Conservation (phyloP, 1,284 basidiomycete species). For the Leucocoprinus gongylophorus region DNA sequence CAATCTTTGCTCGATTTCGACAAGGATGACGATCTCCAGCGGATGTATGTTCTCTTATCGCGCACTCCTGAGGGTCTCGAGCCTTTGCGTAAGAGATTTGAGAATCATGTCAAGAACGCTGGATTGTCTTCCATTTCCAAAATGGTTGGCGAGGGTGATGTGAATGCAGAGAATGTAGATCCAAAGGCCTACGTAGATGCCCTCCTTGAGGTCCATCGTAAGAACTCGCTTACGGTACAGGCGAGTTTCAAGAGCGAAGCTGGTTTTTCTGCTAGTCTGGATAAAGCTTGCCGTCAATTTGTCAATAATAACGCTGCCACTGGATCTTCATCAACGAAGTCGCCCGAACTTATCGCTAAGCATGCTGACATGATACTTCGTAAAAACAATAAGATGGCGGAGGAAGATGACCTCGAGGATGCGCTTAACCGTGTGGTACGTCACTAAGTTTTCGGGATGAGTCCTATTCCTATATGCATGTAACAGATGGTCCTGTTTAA, state of each 20-base stretch:
- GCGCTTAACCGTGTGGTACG: conserved; percentile 87
- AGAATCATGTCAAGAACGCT: conserved; percentile 89
- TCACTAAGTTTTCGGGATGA: conserved; percentile 13
- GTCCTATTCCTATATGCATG: conserved; percentile 3
- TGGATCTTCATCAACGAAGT: conserved; percentile 77
- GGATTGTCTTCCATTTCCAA: conserved; percentile 84
- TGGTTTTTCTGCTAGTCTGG: conserved; percentile 91
- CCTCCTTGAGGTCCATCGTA: conserved; percentile 84
- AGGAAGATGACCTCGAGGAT: conserved; percentile 86
- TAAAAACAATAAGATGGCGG: conserved; percentile 95
- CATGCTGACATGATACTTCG: conserved; percentile 88
- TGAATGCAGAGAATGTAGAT: conserved; percentile 60
- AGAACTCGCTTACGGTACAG: conserved; percentile 87
- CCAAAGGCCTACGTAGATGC: conserved; percentile 95
- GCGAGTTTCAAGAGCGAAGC: conserved; percentile 92
- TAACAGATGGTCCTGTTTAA: conserved; percentile 97
- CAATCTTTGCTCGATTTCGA: conserved; percentile 89
- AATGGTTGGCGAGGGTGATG: conserved; percentile 64
- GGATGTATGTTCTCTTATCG: conserved; percentile 91
- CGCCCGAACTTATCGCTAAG: conserved; percentile 91
- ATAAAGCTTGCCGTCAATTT: conserved; percentile 95
- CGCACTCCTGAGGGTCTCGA: conserved; percentile 90
- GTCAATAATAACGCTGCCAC: conserved; percentile 94
- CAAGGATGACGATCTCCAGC: conserved; percentile 87
- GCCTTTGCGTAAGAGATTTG: conserved; percentile 89